A percentile compares a stretch with the other conserved stretches of the same genome.
Evolutionary conservation across 306 rosid genomes (phyloP).

Genomic region (Canavalia gladiata): DNA sequence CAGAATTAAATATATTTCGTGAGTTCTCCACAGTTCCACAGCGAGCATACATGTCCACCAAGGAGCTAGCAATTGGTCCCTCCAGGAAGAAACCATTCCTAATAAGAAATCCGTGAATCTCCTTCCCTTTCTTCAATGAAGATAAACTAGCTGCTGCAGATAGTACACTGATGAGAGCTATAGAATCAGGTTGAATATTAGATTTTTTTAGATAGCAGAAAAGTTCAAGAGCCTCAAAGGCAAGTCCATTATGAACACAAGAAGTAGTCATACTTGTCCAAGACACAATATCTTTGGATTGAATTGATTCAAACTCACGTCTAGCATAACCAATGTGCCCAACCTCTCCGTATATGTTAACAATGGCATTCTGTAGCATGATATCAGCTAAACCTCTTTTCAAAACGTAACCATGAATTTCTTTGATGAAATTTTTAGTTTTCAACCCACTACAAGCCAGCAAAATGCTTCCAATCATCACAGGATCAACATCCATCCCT

Average conservation of each 20-base stretch:
- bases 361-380: conserved; percentile 66
- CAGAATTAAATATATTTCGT: conserved; percentile 54
- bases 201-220: conserved; percentile 57
- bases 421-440: conserved; percentile 56
- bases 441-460: conserved; percentile 63
- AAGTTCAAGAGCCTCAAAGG: conserved; percentile 72
- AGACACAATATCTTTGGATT: conserved; percentile 72
- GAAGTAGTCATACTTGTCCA: conserved; percentile 85
- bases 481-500: conserved; percentile 60
- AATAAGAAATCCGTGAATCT: conserved; percentile 72
- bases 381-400: conserved; percentile 66
- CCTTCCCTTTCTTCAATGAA: conserved; percentile 78
- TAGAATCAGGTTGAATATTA: conserved; percentile 62
- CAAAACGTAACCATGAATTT: conserved; percentile 62
- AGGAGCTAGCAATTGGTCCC: conserved; percentile 64
- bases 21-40: conserved; percentile 70
- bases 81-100: conserved; percentile 69
- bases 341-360: conserved; percentile 68
- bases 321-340: conserved; percentile 58
- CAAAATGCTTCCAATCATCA: conserved; percentile 80
- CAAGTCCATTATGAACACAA: conserved; percentile 62
- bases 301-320: conserved; percentile 59
- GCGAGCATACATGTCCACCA: conserved; percentile 78
- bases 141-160: conserved; percentile 73
- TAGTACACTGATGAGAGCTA: conserved; percentile 66